These are phyloP conservation scores for Cladophialophora psammophila DNA, from an alignment of 2,329 filamentous ascomycete species.

Conservation along the genomic window DNA sequence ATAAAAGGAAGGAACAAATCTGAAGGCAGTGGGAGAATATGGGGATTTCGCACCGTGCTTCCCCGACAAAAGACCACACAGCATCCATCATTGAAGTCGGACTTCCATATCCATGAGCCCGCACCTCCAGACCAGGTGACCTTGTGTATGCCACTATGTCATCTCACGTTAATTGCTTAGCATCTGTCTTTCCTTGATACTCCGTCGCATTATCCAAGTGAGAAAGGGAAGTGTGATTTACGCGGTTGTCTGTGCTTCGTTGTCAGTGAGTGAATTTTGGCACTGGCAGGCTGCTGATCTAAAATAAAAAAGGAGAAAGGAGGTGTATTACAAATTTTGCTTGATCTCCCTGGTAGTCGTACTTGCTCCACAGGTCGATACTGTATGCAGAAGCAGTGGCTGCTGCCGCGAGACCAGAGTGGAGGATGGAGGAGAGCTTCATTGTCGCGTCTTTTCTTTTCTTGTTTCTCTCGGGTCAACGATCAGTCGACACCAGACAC, in stretches of 20 bases:
- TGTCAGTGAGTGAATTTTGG: neutral
- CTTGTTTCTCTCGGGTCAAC: neutral
- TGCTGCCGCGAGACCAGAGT: neutral
- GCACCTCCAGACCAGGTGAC: conserved; percentile 21
- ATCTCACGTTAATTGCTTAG: neutral
- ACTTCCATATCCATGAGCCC: conserved; percentile 27
- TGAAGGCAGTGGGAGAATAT: neutral
- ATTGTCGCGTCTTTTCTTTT: conserved; percentile 34
- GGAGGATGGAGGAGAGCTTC: conserved; percentile 11
- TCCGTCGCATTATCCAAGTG: neutral
- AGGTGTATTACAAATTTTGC: conserved; percentile 13
- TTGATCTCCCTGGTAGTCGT: conserved; percentile 22
- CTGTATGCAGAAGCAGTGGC: conserved; percentile 9
- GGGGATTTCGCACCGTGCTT: conserved; percentile 15
- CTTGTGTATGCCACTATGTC: conserved; percentile 19
- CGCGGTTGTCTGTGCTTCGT: conserved; percentile 2
- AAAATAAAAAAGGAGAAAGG: neutral
- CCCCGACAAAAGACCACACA: conserved; percentile 29
- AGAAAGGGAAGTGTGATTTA: neutral
- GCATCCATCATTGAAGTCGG: conserved; percentile 21
- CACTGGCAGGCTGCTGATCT: neutral
- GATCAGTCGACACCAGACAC: too few species aligned
- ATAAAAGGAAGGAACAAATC: neutral
- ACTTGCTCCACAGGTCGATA: conserved; percentile 23
- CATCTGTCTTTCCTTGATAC: neutral